These are phyloP conservation scores for Colletotrichum limetticola DNA, from an alignment of 2,329 filamentous ascomycete genomes.

Conservation along the genomic window DNA sequence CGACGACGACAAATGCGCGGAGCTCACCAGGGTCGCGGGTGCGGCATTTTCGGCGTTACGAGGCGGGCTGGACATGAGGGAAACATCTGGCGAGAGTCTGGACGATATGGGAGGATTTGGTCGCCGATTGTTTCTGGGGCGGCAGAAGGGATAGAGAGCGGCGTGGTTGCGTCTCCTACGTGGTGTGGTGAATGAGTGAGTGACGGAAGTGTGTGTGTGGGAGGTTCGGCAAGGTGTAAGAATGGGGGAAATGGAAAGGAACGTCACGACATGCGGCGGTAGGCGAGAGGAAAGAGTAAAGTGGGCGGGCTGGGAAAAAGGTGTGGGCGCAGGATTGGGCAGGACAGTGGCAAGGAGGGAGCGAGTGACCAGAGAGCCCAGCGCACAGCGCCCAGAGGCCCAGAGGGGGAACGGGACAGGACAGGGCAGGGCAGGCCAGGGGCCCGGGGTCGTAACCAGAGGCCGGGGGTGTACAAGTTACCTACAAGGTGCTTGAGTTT, in stretches of 20 bases:
- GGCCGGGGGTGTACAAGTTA: neutral
- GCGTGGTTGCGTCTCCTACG: conserved; percentile 13
- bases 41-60: conserved; percentile 66
- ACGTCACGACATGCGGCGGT: conserved; percentile 17
- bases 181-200: neutral
- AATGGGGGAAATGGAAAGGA: conserved; percentile 25
- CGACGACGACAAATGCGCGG: conserved; percentile 34
- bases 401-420: neutral
- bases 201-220: conserved; percentile 7
- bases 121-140: conserved; percentile 36
- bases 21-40: conserved; percentile 57
- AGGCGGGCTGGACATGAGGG: conserved; percentile 67
- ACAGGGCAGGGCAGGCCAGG: neutral
- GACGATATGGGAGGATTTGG: conserved; percentile 42
- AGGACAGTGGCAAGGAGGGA: neutral
- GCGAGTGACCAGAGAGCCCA: neutral
- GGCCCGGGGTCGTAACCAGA: neutral
- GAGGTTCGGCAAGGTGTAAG: conserved; percentile 14
- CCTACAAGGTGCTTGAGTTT: conserved; percentile 8
- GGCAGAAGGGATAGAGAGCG: conserved; percentile 25
- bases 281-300: conserved; percentile 26
- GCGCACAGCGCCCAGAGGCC: too few species aligned
- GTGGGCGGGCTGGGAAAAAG: conserved; percentile 11
- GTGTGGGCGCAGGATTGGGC: neutral
- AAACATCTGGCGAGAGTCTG: conserved; percentile 60